Evolutionary conservation across 1,284 basidiomycete genomes (phyloP), one percentile per base, ranked within the genome.

Genomic region (Trichosporon faecale): DNA sequence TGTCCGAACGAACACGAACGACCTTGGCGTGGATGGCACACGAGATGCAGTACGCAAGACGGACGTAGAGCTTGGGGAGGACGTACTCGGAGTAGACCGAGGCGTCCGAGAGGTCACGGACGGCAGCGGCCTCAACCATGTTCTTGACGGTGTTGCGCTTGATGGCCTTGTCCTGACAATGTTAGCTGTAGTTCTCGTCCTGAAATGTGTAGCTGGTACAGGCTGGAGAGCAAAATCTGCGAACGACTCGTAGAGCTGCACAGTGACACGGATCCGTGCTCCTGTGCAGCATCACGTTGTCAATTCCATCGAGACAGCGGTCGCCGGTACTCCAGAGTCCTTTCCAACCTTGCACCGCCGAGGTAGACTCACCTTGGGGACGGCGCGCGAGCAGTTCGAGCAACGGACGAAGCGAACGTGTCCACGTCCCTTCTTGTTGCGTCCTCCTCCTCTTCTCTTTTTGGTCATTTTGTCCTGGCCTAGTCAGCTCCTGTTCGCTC

Each of bases 21-120:
- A 98, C 93, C 86, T 99, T 96, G 79, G 95, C 95, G 89, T 99
- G 96, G 85, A 99, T 98, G 63, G 96, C 96, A 85, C 97, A 99
- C 71, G 95, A 98, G 74, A 99, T 92, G 85, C 96, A 99, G 89
- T 99, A 99, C 68, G 90, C 91, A 78, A 99, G 93, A 91, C 98
- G 98, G 88, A 98, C 92, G 90, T 99, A 99, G 76, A 99, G 87
- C 86, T 99, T 99, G 74, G 96, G 96, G 79, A 99, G 91, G 70
- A 90, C 90, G 86, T 99, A 99, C 87, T 99, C 97, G 93, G 85
- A 46, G 88, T 98, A 99, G 77, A 98, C 92, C 76, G 91, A 93
- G 66, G 96, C 95, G 81, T 99, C 97, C 83, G 91, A 93, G 84
- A 99, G 91, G 88, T 99, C 96, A 80, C 96, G 89, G 79, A 99